phyloP scores from a whole-genome alignment of 192 early-diverging fungal species.

The Linnemannia hyalina region DNA sequence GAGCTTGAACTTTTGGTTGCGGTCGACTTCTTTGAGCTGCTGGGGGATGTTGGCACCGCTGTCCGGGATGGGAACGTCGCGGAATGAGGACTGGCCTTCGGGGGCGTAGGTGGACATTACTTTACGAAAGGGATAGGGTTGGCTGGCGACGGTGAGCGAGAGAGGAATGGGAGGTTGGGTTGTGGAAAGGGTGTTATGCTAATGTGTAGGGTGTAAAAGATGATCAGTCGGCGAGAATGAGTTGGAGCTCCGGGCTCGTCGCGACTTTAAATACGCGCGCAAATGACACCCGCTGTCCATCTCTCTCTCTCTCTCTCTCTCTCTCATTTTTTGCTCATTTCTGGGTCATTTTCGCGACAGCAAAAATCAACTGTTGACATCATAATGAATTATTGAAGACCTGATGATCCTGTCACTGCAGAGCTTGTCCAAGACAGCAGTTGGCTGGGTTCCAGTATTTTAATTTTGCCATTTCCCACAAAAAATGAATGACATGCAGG shows the following conservation, averaged over 20 bases:
- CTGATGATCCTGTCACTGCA: neutral
- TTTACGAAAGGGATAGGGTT: neutral
- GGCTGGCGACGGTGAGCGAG: neutral
- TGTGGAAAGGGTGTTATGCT: neutral
- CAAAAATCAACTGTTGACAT: neutral
- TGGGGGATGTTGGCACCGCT: conserved; percentile 45
- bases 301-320: too few species aligned
- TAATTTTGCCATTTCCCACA: neutral
- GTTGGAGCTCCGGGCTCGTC: too few species aligned
- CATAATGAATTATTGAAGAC: neutral
- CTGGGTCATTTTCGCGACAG: too few species aligned
- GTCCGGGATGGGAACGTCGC: conserved; percentile 28
- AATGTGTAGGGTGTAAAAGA: too few species aligned
- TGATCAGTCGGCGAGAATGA: too few species aligned
- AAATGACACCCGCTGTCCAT: too few species aligned
- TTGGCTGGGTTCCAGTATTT: neutral
- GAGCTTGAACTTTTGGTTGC: conserved; percentile 52
- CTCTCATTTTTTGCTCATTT: too few species aligned
- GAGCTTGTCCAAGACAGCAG: neutral
- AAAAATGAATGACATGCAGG: too few species aligned
- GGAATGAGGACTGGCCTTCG: conserved; percentile 20
- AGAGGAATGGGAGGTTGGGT: neutral
- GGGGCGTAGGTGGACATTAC: conserved; percentile 29
- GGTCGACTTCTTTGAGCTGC: conserved; percentile 38
- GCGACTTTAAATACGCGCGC: too few species aligned